Evolutionary conservation across 768 basidiomycete species (phyloP), one percentile per base, ranked within the genome.

Genomic region (Zangia roseola): DNA sequence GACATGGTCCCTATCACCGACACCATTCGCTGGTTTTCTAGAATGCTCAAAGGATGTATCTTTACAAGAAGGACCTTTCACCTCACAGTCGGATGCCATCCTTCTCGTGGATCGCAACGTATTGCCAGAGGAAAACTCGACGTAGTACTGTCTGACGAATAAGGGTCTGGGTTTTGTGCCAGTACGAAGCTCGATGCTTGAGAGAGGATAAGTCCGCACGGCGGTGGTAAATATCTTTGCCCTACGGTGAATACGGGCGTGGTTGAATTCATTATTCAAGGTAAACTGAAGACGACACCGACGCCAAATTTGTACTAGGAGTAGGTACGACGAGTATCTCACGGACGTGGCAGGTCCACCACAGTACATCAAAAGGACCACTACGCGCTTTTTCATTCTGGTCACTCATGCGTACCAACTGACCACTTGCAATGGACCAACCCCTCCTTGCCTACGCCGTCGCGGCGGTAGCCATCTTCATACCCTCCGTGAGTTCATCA

Each of bases 401-500:
- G 30, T 53, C 17, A 45, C 5, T 49, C 35, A 56, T 56, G 55
- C 47, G 38, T 31, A 47, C 37, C 23, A 26, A 43, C 37, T 41
- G 55, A 19, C 13, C 14, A 20, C 20, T 10, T 23, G 16, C 40
- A 45, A 67, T 69, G 66, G 66, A 66, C 38, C 59, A 58, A 23
- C 28, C 54, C 42, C 21, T 63, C 10, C 51, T 70, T n/a, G 39
- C 55, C 19, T 56, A 57, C 40, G 47, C 43, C 25, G 56, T n/a
- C 39, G 57, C 68, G 13, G 55, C 53, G 26, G 7, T 60, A 33
- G 57, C 58, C 45, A 13, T 62, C 39, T 43, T 56, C 8, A 40
- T 66, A 49, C 59, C 66, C 24, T 51, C 56, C 10, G 67, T 70
- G 55, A 69, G 67, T 70, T 10, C 24, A 12, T 19, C 30, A 20